Evolutionary conservation across 352 stramenopile genomes (phyloP), one percentile per base, ranked within the genome.

Genomic region (Halophytophthora polymorphica): DNA sequence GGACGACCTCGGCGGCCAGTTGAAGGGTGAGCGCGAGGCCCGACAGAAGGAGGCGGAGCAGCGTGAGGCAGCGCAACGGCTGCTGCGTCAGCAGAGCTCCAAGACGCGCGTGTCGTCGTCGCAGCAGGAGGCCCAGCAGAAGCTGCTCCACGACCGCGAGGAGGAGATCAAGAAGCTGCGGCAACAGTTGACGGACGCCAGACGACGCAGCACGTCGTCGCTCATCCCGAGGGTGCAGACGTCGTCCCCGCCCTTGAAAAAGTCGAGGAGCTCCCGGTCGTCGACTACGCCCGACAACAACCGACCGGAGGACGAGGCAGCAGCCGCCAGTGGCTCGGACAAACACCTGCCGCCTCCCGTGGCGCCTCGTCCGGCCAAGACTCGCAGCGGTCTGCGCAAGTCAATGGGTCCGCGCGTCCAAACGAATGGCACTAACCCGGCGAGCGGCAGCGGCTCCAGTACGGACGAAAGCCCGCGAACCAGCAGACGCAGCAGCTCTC

Each of bases 151-250:
- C n/a, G 80, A 88, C 35, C 76, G 83, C 14, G 83, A 93, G 50
- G 75, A 86, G 34, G 83, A 93, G 50, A 83, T 93, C 31, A 83
- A 83, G 48, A 91, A 89, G 47, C 53, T 93, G 23, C 77, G 83
- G 6, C 76, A 88, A 19, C 53, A 78, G 61, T 53, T 93, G 17
- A 88, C 71, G 0, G 83, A 93, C 45, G 78, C 80, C 6, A 77
- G 83, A 2, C 77, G 85, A 41, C 73, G 83, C 22, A 90, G 64
- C 22, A 82, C 81, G n/a, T 77, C 67, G 14, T 79, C 80, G 3
- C 71, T 92, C 12, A 89, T 92, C 34, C 82, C 82, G n/a, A 71
- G 82, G 4, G 19, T 84, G 8, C 63, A 58, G 13, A 47, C 62
- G 34, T 61, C 68, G 7, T 75, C 68, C 2, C 57, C 66, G 8